Percentiles rank a stretch among this genome's conserved stretches.
Evolutionary conservation across 1,284 basidiomycete species (phyloP).

Genomic region (Pyrrhoderma lamaoense): DNA sequence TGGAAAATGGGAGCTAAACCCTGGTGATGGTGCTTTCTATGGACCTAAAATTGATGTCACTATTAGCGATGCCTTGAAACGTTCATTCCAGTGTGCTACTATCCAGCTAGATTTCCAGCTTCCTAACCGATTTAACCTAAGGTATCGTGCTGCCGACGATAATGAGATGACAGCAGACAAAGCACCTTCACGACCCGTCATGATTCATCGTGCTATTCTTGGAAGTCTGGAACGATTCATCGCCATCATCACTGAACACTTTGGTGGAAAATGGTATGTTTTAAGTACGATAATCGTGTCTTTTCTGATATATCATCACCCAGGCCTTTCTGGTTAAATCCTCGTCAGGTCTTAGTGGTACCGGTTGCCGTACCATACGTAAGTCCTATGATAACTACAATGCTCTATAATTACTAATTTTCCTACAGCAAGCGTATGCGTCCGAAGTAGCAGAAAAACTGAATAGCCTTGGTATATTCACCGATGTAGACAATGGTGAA

Average conservation of each 20-base stretch:
- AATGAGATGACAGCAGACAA: constrained; percentile 44
- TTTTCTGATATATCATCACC: constrained; percentile 20
- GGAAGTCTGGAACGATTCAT: constrained; percentile 96
- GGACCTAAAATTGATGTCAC: constrained; percentile 98
- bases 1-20: constrained; percentile 91
- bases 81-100: constrained; percentile 97
- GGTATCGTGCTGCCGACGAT: constrained; percentile 78
- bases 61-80: constrained; percentile 85
- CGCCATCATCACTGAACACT: constrained; percentile 96
- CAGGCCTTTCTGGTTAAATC: constrained; percentile 97
- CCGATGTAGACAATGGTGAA: constrained; percentile 88
- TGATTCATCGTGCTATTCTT: constrained; percentile 97
- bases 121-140: constrained; percentile 95
- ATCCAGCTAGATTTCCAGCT: constrained; percentile 99
- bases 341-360: constrained; percentile 90
- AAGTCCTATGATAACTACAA: constrained; percentile 29
- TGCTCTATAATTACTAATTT: not conserved
- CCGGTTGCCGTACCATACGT: constrained; percentile 87
- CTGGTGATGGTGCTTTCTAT: constrained; percentile 96
- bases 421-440: constrained; percentile 81
- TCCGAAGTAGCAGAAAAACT: constrained; percentile 69
- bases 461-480: constrained; percentile 68
- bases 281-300: constrained; percentile 1
- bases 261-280: constrained; percentile 87
- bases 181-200: constrained; percentile 78